Conservation (phyloP, 306 rosid genomes). For the Dryas octopetala region DNA sequence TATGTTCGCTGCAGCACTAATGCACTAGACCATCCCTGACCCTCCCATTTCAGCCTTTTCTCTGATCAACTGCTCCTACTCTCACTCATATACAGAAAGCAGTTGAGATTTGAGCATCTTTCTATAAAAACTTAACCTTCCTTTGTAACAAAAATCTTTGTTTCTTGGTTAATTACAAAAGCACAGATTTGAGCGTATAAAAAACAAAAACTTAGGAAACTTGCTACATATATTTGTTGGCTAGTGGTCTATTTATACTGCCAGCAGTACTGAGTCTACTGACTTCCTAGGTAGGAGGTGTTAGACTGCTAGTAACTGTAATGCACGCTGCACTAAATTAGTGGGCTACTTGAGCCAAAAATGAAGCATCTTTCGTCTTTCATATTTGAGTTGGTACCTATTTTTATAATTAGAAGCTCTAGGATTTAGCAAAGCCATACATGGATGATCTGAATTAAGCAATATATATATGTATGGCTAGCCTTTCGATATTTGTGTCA, state of each 20-base stretch:
- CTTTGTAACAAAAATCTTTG: too few species aligned
- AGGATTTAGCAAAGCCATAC: slow-evolving; percentile 3
- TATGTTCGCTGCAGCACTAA: too few species aligned
- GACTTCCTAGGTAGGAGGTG: slow-evolving; percentile 10
- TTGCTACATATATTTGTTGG: not conserved
- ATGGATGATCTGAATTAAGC: not conserved
- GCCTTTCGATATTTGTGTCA: slow-evolving; percentile 15
- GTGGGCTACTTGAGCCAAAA: slow-evolving; percentile 27
- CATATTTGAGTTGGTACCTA: not conserved
- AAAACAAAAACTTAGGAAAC: not conserved
- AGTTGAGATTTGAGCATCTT: too few species aligned
- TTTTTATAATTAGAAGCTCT: slow-evolving; percentile 17
- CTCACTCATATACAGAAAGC: too few species aligned
- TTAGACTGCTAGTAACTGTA: not conserved
- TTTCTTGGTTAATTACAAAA: too few species aligned
- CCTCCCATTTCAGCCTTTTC: too few species aligned
- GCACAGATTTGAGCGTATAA: too few species aligned
- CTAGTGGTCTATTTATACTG: not conserved
- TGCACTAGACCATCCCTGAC: too few species aligned
- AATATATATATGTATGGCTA: not conserved
- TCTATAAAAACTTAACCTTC: too few species aligned
- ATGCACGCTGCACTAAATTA: slow-evolving; percentile 34
- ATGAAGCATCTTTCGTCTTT: slow-evolving; percentile 12
- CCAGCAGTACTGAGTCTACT: not conserved
- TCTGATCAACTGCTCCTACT: too few species aligned